Percentiles rank a stretch among this genome's conserved stretches.
phyloP scores from a whole-genome alignment of 2,329 filamentous ascomycete genomes.

The Mycocentrospora acerina region DNA sequence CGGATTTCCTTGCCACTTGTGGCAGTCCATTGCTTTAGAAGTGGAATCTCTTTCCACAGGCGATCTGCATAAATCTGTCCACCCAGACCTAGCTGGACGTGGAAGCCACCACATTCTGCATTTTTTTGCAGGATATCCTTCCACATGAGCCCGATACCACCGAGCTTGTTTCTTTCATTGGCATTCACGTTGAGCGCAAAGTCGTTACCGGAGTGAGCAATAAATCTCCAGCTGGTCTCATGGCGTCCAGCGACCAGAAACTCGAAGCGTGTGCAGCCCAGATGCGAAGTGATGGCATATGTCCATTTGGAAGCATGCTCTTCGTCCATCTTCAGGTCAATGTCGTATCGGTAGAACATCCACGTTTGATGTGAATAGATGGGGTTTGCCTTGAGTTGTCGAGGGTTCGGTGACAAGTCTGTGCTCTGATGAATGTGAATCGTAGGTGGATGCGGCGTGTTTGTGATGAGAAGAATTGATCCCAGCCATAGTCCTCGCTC shows the following conservation, averaged over 20 bases:
- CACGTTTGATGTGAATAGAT: constrained; percentile 91
- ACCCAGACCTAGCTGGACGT: constrained; percentile 87
- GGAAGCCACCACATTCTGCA: constrained; percentile 92
- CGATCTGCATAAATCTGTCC: constrained; percentile 95
- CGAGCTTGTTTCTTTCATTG: constrained; percentile 80
- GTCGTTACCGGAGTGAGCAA: constrained; percentile 94
- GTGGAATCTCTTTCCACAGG: constrained; percentile 92
- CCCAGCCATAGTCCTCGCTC: constrained; percentile 89
- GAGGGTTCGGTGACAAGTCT: constrained; percentile 89
- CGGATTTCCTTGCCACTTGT: constrained; percentile 92
- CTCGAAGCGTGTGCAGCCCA: constrained; percentile 97
- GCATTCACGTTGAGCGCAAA: constrained; percentile 86
- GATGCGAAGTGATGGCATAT: constrained; percentile 93
- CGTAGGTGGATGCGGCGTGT: constrained; percentile 87
- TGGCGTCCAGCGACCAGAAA: constrained; percentile 89
- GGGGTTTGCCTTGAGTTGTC: constrained; percentile 77
- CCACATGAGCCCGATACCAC: constrained; percentile 96
- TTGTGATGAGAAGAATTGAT: constrained; percentile 90
- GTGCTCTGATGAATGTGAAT: constrained; percentile 91
- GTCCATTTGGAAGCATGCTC: constrained; percentile 81
- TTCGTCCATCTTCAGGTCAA: constrained; percentile 89
- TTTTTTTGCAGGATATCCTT: constrained; percentile 98
- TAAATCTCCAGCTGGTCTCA: constrained; percentile 92
- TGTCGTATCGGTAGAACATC: constrained; percentile 93
- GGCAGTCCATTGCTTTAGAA: constrained; percentile 91